These are phyloP conservation scores for Trichoderma sp. DNA, from an alignment of 2,329 filamentous ascomycete genomes.

Conservation along the genomic window DNA sequence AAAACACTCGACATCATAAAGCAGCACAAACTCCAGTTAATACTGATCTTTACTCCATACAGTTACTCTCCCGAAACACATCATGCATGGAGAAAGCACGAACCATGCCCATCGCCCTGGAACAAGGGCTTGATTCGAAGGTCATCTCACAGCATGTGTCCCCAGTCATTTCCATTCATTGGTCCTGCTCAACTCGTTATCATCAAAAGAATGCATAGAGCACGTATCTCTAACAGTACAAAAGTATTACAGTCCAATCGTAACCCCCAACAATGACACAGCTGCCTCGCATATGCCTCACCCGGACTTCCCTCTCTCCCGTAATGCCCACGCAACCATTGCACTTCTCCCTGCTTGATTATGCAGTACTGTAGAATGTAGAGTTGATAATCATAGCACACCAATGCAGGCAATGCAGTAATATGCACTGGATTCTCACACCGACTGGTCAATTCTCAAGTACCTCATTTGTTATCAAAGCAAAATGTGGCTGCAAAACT, in stretches of 20 bases:
- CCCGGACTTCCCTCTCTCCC: not conserved
- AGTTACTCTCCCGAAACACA: not conserved
- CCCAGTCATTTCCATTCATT: not conserved
- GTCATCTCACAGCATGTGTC: not conserved
- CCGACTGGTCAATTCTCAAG: constrained; percentile 2
- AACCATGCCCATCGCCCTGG: not conserved
- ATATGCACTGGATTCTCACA: not conserved
- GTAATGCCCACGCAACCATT: not conserved
- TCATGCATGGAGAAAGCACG: not conserved
- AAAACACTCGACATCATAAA: not conserved
- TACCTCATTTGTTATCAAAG: constrained; percentile 6
- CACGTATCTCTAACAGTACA: not conserved
- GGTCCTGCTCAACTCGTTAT: not conserved
- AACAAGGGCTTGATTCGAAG: not conserved
- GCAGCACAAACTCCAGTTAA: not conserved
- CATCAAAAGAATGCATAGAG: not conserved
- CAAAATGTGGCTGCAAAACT: constrained; percentile 4
- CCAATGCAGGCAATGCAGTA: not conserved
- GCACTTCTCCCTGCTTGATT: not conserved
- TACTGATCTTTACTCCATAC: not conserved
- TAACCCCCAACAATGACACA: not conserved
- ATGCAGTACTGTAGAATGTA: not conserved
- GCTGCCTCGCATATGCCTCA: not conserved
- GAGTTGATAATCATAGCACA: not conserved
- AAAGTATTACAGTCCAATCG: not conserved